Evolutionary conservation across 2,329 filamentous ascomycete genomes (phyloP).

Genomic region (Dactylellina cionopaga): DNA sequence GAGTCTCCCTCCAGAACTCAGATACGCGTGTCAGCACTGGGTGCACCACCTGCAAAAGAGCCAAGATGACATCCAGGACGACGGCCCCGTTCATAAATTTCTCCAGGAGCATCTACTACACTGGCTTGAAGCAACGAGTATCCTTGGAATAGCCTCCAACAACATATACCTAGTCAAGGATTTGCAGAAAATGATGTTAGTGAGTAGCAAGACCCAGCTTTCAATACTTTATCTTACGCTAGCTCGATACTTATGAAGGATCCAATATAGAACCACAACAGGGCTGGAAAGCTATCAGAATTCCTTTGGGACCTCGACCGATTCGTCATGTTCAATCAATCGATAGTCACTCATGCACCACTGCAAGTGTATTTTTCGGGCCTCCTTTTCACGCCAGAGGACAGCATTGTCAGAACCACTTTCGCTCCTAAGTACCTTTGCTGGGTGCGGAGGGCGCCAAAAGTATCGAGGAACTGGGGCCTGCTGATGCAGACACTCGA

Average conservation of each 20-base stretch:
- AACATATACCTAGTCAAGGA: neutral
- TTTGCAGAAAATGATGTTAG: neutral
- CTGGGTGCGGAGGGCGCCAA: neutral
- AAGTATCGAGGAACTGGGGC: neutral
- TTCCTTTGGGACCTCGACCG: neutral
- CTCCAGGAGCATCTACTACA: conserved; percentile 5
- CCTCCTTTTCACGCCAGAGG: neutral
- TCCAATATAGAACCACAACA: neutral
- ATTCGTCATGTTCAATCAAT: neutral
- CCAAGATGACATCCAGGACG: neutral
- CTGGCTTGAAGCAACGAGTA: conserved; percentile 4
- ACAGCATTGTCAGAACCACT: conserved; percentile 16
- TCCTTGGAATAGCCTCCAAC: neutral
- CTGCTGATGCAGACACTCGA: conserved; percentile 2
- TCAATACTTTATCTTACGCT: neutral
- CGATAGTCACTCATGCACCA: conserved; percentile 11
- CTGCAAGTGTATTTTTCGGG: conserved; percentile 21
- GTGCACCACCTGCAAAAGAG: neutral
- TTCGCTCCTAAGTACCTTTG: neutral
- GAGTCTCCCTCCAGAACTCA: neutral
- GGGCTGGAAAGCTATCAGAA: neutral
- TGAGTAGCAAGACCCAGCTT: conserved; percentile 1
- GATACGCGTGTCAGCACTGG: conserved; percentile 20
- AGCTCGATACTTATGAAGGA: neutral
- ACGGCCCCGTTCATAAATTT: neutral